Evolutionary conservation across 371 early-diverging fungal genomes (phyloP).

Genomic region (Apophysomyces ossiformis): DNA sequence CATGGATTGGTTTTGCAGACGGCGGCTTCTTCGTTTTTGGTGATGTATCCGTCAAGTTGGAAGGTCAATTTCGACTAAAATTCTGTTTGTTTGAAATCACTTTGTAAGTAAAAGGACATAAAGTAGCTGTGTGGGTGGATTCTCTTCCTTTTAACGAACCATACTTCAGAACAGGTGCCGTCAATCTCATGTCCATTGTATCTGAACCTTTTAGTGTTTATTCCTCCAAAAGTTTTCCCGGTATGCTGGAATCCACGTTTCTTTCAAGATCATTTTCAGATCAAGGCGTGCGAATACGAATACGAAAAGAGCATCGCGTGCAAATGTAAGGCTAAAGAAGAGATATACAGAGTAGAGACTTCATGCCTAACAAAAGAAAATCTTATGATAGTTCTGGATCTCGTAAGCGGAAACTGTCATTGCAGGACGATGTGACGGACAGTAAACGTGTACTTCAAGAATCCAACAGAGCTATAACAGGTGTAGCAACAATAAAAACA

Average conservation of each 20-base stretch:
- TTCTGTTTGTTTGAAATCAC: slow-evolving; percentile 89
- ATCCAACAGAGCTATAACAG: neutral
- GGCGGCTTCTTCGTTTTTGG: slow-evolving; percentile 96
- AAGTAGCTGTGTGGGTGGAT: too few species aligned
- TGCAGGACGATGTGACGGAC: neutral
- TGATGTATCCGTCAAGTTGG: slow-evolving; percentile 88
- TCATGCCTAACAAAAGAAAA: too few species aligned
- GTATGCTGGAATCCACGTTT: slow-evolving; percentile 74
- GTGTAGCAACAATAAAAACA: too few species aligned
- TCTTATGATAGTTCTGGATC: slow-evolving; percentile 7
- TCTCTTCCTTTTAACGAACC: neutral
- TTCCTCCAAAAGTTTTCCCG: slow-evolving; percentile 90
- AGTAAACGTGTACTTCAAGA: neutral
- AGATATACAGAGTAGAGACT: neutral
- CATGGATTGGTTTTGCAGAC: slow-evolving; percentile 41
- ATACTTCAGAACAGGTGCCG: slow-evolving; percentile 29
- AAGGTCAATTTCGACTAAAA: slow-evolving; percentile 87
- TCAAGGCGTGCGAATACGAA: slow-evolving; percentile 57
- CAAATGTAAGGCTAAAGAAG: slow-evolving; percentile 37
- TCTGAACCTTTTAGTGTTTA: slow-evolving; percentile 79
- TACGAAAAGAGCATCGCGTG: slow-evolving; percentile 53
- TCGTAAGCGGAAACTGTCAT: slow-evolving; percentile 37
- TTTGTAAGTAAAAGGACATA: slow-evolving; percentile 40
- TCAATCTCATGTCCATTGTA: slow-evolving; percentile 33
- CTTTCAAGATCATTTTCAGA: slow-evolving; percentile 55